Evolutionary conservation across 129 eudicot genomes (phyloP), one percentile per base, ranked within the genome.

Genomic region (Tagetes patula): DNA sequence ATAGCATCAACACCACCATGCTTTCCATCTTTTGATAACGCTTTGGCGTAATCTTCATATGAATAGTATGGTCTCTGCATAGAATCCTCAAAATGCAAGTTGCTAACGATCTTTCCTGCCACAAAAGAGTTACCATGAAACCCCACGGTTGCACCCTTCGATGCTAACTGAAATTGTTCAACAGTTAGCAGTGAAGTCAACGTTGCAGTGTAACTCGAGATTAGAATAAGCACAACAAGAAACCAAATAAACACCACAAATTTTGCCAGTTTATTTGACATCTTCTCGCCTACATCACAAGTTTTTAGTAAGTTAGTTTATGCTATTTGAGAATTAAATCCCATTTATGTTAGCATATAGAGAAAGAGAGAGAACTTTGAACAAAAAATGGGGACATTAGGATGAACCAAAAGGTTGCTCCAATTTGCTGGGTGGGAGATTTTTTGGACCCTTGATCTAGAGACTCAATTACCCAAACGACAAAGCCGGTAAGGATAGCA

Each of bases 181-280:
- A 86, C 80, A 1, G 84, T 86, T 14, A 86, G 48, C 13, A 75
- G 14, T 12, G 91, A 84, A 56, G 77, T 48, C 58, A 87, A 74
- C 59, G 62, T 87, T 32, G 92, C 88, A 9, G 86, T 87, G 75
- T 87, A 87, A 70, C 87, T 82, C 36, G 83, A 74, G 36, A 46
- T 85, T 54, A 85, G 34, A 40, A 85, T 71, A 8, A 82, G 84
- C 2, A 82, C 84, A 8, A 85, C 73, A 9, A 85, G 64, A 43
- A 68, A 11, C 89, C 89, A 85, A 0, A 76, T 41, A 9, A 72
- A 48, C 65, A 67, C 77, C 47, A 82, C 86, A 34, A 85, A 68
- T 37, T 78, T 73, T 34, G 77, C 30, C 12, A 85, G 69, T 12
- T 71, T 79, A 70, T 77, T 82, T 46, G 69, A 49, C 60, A 85